A percentile compares a stretch with the other conserved stretches of the same genome.
These are phyloP conservation scores for Excoecaria cochinchinensis DNA, from an alignment of 345 rosid species.

Conservation along the genomic window DNA sequence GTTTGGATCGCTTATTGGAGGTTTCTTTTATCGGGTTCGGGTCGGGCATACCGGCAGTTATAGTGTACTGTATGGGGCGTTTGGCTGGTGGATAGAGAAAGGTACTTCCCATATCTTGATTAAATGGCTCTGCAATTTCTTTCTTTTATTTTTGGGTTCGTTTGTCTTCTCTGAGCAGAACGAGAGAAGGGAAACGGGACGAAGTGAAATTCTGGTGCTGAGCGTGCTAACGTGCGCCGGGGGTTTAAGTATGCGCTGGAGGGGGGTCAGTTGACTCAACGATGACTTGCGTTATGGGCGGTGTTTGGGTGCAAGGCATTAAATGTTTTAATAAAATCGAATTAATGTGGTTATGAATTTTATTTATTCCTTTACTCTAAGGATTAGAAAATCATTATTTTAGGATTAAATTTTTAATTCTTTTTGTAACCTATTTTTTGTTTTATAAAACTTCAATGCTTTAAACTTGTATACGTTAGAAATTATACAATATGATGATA, in stretches of 20 bases:
- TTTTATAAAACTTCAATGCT: too few species aligned
- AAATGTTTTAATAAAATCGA: too few species aligned
- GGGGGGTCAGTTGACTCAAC: background rate
- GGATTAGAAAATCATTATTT: too few species aligned
- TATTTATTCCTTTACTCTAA: too few species aligned
- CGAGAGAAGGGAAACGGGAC: background rate
- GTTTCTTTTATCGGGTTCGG: conserved; percentile 33
- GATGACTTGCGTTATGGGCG: too few species aligned
- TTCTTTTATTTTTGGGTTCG: background rate
- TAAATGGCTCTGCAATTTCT: background rate
- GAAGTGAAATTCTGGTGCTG: background rate
- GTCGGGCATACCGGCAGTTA: conserved; percentile 31
- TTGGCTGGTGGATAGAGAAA: conserved; percentile 39
- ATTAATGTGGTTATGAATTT: too few species aligned
- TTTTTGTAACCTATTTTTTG: too few species aligned
- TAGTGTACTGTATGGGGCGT: conserved; percentile 18
- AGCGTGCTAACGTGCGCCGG: background rate
- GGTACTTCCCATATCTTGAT: conserved; percentile 26
- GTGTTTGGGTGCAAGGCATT: too few species aligned
- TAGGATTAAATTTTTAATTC: too few species aligned
- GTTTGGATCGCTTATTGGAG: conserved; percentile 56
- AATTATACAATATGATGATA: too few species aligned
- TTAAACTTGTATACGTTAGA: too few species aligned
- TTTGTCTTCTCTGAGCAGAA: conserved; percentile 13
- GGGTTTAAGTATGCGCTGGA: background rate